Base-by-base conservation (phyloP, 2,329 filamentous ascomycete genomes). In the Colletotrichum spaethianum region DNA sequence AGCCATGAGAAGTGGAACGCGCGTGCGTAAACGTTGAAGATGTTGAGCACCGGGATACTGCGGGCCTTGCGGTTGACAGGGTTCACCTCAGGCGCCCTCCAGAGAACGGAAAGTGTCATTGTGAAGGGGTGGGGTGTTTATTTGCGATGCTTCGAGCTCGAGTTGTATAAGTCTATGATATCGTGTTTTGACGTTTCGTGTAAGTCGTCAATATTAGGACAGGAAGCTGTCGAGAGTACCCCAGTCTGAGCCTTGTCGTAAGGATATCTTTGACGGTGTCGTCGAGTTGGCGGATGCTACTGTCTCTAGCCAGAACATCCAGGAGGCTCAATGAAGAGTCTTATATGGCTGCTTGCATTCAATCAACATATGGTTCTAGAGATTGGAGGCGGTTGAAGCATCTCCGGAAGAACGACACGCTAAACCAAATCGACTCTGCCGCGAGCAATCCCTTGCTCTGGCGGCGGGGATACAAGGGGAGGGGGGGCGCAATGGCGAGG, bases 1-100 rank as follows among this genome's bases (percentile, higher is more conserved):
- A 95, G 88, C 91, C 93, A 96, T 1, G 93, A 93, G 84, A 97
- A 97, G 86, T 95, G 94, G 82, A 97, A 97, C 0, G 96, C 94
- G 8, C 94, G 89, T 46, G 94, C 95, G 85, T 98, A 95, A 76
- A 91, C 85, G 80, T 97, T 88, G 77, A 95, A 79, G 0, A 92
- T 89, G 80, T 97, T 97, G 73, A 98, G 84, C 28, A 94, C 80
- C 0, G 95, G 95, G 57, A 98, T 90, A 0, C 93, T 93, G 72
- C 89, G 90, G 65, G 95, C 95, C 81, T 98, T 98, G 70, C 89
- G 88, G 84, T 93, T 98, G 83, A 94, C 89, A 12, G 94, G 94
- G 81, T 97, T 97, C 83, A 97, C 84, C 80, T 93, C 90, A 50
- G 94, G 94, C 40, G 89, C 86, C 75, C 77, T 80, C 82, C 84